Evolutionary conservation across 352 stramenopile species (phyloP).

Genomic region (Pythium sp.): DNA sequence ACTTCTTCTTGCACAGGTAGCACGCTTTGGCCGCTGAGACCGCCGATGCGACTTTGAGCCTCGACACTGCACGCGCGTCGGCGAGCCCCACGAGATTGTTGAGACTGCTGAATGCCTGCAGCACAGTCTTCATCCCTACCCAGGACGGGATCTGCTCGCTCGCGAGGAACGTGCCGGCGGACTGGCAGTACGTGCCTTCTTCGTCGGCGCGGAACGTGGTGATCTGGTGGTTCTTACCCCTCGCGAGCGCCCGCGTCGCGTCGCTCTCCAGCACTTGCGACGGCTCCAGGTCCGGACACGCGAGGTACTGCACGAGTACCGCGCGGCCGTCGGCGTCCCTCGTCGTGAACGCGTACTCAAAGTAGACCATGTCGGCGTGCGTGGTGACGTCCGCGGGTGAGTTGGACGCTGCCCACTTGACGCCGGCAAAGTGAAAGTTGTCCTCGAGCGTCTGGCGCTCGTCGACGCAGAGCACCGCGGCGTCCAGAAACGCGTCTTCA

Average conservation of each 20-base stretch:
- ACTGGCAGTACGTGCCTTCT: slow-evolving; percentile 16
- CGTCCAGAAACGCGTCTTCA: slow-evolving; percentile 31
- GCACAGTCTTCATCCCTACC: slow-evolving; percentile 13
- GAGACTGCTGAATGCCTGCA: slow-evolving; percentile 12
- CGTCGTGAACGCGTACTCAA: slow-evolving; percentile 15
- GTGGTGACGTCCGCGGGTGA: not conserved
- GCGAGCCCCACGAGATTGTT: slow-evolving; percentile 14
- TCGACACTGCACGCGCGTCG: slow-evolving; percentile 8
- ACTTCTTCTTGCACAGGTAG: slow-evolving; percentile 31
- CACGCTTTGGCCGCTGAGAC: slow-evolving; percentile 12
- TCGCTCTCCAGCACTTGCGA: slow-evolving; percentile 2
- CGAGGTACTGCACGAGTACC: slow-evolving; percentile 18
- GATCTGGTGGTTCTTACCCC: slow-evolving; percentile 2
- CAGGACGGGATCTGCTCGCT: slow-evolving; percentile 13
- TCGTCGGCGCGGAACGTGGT: slow-evolving; percentile 8
- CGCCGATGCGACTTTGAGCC: not conserved
- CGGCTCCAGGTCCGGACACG: slow-evolving; percentile 9
- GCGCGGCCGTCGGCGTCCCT: slow-evolving; percentile 13
- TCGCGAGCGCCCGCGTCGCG: not conserved
- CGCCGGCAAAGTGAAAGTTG: slow-evolving; percentile 53
- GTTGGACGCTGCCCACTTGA: slow-evolving; percentile 35
- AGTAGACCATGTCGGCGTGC: slow-evolving; percentile 11
- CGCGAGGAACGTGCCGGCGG: slow-evolving; percentile 2
- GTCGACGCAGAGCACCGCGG: slow-evolving; percentile 38
- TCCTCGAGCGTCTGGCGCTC: slow-evolving; percentile 34